phyloP scores from a whole-genome alignment of 176 grass and related monocot species.

The Avena sativa region DNA sequence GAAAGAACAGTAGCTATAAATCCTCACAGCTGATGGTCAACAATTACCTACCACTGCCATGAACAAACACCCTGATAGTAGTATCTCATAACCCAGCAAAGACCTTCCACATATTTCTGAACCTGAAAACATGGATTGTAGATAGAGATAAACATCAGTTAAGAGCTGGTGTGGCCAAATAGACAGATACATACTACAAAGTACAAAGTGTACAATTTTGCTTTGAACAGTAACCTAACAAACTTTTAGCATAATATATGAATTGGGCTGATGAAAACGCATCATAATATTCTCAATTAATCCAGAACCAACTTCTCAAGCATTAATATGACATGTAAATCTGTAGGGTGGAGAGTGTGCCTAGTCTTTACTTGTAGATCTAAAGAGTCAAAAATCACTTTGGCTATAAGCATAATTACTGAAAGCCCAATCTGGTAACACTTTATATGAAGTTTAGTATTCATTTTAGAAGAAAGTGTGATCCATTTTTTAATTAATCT shows the following conservation, averaged over 20 bases:
- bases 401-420: not conserved
- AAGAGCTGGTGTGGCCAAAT: constrained; percentile 14
- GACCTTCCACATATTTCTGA: constrained; percentile 96
- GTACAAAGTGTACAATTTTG: not conserved
- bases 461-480: constrained; percentile 5
- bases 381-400: constrained; percentile 19
- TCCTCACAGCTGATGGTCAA: constrained; percentile 39
- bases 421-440: constrained; percentile 28
- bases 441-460: constrained; percentile 10
- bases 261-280: constrained; percentile 10
- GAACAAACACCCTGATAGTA: constrained; percentile 99
- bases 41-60: constrained; percentile 89
- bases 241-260: not conserved
- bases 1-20: constrained; percentile 32
- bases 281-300: not conserved
- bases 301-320: constrained; percentile 22
- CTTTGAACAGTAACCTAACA: not conserved
- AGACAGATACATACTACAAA: constrained; percentile 2
- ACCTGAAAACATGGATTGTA: constrained; percentile 65
- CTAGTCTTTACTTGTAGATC: constrained; percentile 9
- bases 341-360: not conserved
- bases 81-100: constrained; percentile 99
- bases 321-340: constrained; percentile 31
- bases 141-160: constrained; percentile 30
- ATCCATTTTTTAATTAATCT: constrained; percentile 15